Base-by-base conservation (phyloP, 2,329 filamentous ascomycete genomes). In the Claviceps capensis region DNA sequence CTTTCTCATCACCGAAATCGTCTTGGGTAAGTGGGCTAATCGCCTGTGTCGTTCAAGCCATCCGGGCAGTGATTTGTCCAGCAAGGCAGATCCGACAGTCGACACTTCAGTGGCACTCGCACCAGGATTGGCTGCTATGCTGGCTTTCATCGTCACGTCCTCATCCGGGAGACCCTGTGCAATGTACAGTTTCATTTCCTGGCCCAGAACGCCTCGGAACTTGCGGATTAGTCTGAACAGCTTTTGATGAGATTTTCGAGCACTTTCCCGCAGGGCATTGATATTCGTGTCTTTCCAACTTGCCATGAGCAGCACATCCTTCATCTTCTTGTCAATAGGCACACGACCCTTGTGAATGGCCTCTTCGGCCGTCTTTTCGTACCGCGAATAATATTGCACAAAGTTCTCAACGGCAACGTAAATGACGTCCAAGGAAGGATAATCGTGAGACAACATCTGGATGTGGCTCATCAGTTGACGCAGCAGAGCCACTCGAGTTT, bases 211-310 rank as follows among this genome's bases (percentile, higher is more conserved):
- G 17, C 76, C 76, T 43, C 93, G 82, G 69, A 95, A 98, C 69
- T 96, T 97, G 52, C 88, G 79, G 45, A 98, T 86, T 38, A 95
- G 74, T 59, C 87, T 87, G 71, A 95, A 95, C 2, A 98, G 77
- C 67, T 95, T 96, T 61, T 85, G 81, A 63, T 98, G 93, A 19
- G 90, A 96, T 54, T 84, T 85, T 60, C 85, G 84, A 1, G 93
- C 89, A 66, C 91, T 97, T 62, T 96, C 89, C 58, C 84, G 81
- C 16, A 98, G 72, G 1, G 88, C 87, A 47, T 85, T 84, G 55
- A 98, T 94, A 61, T 97, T 98, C 22, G 88, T 95, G 60, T 98
- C 93, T 65, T 95, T 96, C 94, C 94, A 98, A 66, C 89, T 96
- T 7, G 90, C 89, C 60, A 98, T 73, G 50, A 95, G 81, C 16